Conservation (phyloP, 1,139 yeast species). For the Saccharomyces hybrid region DNA sequence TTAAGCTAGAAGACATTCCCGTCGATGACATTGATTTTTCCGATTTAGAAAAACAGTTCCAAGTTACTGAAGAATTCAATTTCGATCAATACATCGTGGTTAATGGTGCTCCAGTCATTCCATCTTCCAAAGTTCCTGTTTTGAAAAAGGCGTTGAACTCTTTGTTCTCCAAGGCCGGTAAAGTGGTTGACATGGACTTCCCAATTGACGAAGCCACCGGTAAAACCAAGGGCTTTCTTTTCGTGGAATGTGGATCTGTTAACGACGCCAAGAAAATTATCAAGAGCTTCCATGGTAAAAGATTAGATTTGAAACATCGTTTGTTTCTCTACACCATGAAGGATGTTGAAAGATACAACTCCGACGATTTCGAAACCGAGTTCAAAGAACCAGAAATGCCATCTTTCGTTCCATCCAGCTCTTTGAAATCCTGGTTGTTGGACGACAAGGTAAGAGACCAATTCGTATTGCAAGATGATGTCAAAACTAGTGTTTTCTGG, state of each 20-base stretch:
- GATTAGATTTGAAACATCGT: constrained; percentile 89
- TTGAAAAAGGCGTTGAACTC: constrained; percentile 80
- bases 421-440: constrained; percentile 83
- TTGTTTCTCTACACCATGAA: constrained; percentile 73
- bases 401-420: constrained; percentile 67
- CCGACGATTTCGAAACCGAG: constrained; percentile 55
- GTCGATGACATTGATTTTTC: constrained; percentile 77
- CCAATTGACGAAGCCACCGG: constrained; percentile 66
- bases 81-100: constrained; percentile 78
- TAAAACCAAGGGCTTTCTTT: constrained; percentile 79
- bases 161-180: constrained; percentile 63
- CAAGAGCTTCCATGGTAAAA: constrained; percentile 75
- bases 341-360: constrained; percentile 79
- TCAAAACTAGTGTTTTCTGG: constrained; percentile 83
- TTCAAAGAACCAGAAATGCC: constrained; percentile 67
- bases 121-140: constrained; percentile 78
- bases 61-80: constrained; percentile 48
- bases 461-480: constrained; percentile 70
- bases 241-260: constrained; percentile 69
- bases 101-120: constrained; percentile 95
- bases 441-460: constrained; percentile 91
- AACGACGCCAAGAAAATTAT: constrained; percentile 74
- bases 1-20: constrained; percentile 36
- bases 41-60: constrained; percentile 75
- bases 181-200: constrained; percentile 49